phyloP scores from a whole-genome alignment of 2,329 filamentous ascomycete genomes.

The Podosphaera xanthii region DNA sequence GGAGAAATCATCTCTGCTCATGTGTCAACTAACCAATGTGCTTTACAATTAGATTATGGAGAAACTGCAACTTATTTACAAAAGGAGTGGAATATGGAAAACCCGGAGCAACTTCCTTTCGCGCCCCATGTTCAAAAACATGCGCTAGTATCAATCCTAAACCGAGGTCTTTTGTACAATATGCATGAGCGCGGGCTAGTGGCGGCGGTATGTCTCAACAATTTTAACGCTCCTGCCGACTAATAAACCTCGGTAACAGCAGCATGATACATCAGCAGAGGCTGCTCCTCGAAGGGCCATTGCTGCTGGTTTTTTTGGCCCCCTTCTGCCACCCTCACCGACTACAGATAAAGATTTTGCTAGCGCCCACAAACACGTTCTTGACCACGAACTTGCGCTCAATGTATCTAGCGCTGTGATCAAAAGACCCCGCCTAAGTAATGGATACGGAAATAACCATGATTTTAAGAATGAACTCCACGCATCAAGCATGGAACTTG shows the following conservation, averaged over 20 bases:
- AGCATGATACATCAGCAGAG: background rate
- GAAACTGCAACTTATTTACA: constrained; percentile 45
- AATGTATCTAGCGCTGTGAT: constrained; percentile 31
- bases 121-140: constrained; percentile 41
- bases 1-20: background rate
- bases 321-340: constrained; percentile 11
- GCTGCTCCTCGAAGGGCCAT: constrained; percentile 1
- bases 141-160: constrained; percentile 37
- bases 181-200: constrained; percentile 29
- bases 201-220: constrained; percentile 1
- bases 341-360: constrained; percentile 12
- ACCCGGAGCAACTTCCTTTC: constrained; percentile 39
- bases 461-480: background rate
- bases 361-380: constrained; percentile 15
- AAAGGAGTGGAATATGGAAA: constrained; percentile 41
- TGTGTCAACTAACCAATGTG: constrained; percentile 3
- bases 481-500: background rate
- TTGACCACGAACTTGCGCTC: constrained; percentile 12
- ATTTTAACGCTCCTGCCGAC: background rate
- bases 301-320: constrained; percentile 15
- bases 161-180: constrained; percentile 39
- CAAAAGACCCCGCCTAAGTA: constrained; percentile 37
- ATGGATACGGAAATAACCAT: constrained; percentile 31
- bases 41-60: constrained; percentile 32
- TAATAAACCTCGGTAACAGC: background rate